phyloP scores from a whole-genome alignment of 169 alveolate species.

The Cryptosporidium bovis region DNA sequence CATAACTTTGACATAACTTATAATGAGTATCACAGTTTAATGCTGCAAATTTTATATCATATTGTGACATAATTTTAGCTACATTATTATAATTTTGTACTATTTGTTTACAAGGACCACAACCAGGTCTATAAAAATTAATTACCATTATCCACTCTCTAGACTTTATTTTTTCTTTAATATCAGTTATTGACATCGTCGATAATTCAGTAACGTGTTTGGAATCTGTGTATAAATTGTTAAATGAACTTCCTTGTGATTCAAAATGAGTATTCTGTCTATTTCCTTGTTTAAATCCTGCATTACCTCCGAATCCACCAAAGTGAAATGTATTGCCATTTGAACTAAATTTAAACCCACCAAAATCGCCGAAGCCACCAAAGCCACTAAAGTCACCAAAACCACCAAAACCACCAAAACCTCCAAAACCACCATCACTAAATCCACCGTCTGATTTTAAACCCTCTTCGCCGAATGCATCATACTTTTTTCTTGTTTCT shows the following conservation, averaged over 20 bases:
- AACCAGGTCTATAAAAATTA: constrained; percentile 82
- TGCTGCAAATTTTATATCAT: constrained; percentile 83
- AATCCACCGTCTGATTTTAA: constrained; percentile 77
- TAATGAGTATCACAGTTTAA: constrained; percentile 85
- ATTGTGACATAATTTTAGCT: constrained; percentile 84
- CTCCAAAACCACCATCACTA: constrained; percentile 77
- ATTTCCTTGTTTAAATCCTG: constrained; percentile 19
- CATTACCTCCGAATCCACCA: constrained; percentile 75
- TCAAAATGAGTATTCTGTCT: constrained; percentile 38
- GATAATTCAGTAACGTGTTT: constrained; percentile 50
- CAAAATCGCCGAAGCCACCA: constrained; percentile 81
- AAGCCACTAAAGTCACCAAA: constrained; percentile 84
- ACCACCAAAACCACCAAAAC: constrained; percentile 82
- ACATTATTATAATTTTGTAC: constrained; percentile 80
- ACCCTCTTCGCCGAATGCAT: constrained; percentile 94
- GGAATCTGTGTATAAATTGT: constrained; percentile 43
- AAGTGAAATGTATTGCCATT: constrained; percentile 77
- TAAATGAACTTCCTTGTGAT: constrained; percentile 31
- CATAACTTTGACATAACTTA: constrained; percentile 86
- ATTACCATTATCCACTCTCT: constrained; percentile 76
- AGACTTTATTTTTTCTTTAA: constrained; percentile 48
- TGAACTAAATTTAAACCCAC: constrained; percentile 72
- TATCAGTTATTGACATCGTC: constrained; percentile 38
- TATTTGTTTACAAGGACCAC: constrained; percentile 82
- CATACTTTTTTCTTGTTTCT: constrained; percentile 90